phyloP scores from a whole-genome alignment of 1,139 yeast genomes.

The Spathaspora sp. region DNA sequence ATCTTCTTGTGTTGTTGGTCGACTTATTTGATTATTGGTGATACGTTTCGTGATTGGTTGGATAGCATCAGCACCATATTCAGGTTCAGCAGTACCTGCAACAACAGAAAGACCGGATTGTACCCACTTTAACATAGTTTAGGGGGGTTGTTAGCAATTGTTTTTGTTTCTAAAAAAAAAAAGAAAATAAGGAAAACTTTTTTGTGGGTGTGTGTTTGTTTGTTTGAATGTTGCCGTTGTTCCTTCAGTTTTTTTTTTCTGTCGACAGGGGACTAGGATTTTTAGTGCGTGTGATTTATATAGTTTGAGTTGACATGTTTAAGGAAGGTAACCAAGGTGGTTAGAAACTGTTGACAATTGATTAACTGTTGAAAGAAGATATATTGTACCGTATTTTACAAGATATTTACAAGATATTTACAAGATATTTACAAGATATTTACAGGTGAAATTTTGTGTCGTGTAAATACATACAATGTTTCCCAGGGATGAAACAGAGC shows the following conservation, averaged over 20 bases:
- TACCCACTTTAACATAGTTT: conserved; percentile 73
- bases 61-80: conserved; percentile 89
- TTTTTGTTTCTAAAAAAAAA: not conserved
- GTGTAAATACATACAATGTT: too few relatives aligned
- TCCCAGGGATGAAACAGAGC: too few relatives aligned
- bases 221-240: not conserved
- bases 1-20: conserved; percentile 61
- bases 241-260: not conserved
- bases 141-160: not conserved
- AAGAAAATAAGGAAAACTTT: not conserved
- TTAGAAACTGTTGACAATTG: too few relatives aligned
- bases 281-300: too few relatives aligned
- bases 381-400: too few relatives aligned
- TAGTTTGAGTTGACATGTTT: too few relatives aligned
- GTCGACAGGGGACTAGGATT: not conserved
- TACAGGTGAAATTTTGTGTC: too few relatives aligned
- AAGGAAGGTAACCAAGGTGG: too few relatives aligned
- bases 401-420: too few relatives aligned
- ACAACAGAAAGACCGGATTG: conserved; percentile 89
- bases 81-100: conserved; percentile 97
- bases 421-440: too few relatives aligned
- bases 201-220: not conserved
- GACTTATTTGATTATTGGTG: conserved; percentile 23
- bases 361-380: too few relatives aligned
- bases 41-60: conserved; percentile 74